Base-by-base conservation (phyloP, 306 rosid genomes). In the Prinsepia uniflora region DNA sequence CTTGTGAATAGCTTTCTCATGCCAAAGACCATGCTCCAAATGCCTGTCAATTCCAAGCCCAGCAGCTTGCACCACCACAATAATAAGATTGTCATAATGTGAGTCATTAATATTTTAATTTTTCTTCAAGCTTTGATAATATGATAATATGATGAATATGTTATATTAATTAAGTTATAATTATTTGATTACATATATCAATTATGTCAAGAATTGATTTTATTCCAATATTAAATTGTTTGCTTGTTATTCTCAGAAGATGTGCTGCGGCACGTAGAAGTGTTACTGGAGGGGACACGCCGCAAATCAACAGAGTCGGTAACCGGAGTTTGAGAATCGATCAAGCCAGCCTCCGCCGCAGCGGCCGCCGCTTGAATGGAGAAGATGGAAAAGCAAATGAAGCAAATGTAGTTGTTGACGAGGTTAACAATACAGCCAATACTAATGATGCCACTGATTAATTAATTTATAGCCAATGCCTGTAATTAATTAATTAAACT, bases 21-120 rank as follows among this genome's bases (percentile, higher is more conserved):
- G 59, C 71, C 71, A 34, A 67, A 48, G 57, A 14, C 71, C 46
- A 10, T 67, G 59, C 30, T 67, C 46, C 60, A 34, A 48, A 49
- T 49, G 20, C 58, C 71, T 14, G 5, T 52, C 8, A 49, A 30
- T 49, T 30, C 59, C 71, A 48, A 49, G 59, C 59, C 59, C 45
- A 30, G 45, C 71, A 34, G 13, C 45, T 59, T 67, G 59, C 43
- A 49, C 18, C 36, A 30, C 36, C 36, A 41, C 40, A 64, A 20
- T 63, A 67, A 30, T 53, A 67, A 67, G 30, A 53, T 6, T 67
- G 45, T 40, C 9, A 48, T 48, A 8, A 49, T 49, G 71, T 67
- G 46, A 34, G 71, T 49, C 36, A 30, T 30, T 30, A 30, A 30
- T 3, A 30, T 30, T 3, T 30, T 30, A 30, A 30, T 30, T 30